Evolutionary conservation across 352 stramenopile species (phyloP).

Genomic region (Globisporangium recalcitrans): DNA sequence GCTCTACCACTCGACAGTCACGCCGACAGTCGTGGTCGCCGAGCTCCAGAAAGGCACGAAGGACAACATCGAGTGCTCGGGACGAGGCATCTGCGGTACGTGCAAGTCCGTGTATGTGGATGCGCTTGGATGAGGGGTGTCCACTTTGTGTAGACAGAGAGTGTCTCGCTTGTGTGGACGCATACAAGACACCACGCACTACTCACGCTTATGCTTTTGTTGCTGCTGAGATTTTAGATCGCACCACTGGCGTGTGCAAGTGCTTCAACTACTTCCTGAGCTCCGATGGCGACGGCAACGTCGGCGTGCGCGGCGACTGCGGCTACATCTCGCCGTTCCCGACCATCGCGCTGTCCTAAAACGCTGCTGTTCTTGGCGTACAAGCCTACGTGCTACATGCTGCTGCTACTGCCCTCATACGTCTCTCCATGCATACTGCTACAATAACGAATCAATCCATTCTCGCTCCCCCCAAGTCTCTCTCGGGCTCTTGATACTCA

Average conservation of each 20-base stretch:
- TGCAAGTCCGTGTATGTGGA: no score
- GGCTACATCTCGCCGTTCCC: slow-evolving; percentile 78
- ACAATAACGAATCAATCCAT: slow-evolving; percentile 1
- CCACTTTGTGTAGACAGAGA: neutral
- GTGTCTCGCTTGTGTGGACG: neutral
- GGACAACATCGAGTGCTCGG: slow-evolving; percentile 71
- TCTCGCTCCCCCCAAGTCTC: neutral
- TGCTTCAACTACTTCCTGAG: slow-evolving; percentile 76
- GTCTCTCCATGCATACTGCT: slow-evolving; percentile 15
- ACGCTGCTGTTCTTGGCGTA: neutral
- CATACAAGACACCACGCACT: neutral
- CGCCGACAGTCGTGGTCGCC: slow-evolving; percentile 24
- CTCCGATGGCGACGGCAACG: slow-evolving; percentile 65
- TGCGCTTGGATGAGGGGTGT: no score
- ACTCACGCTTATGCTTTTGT: neutral
- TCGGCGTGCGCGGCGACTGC: slow-evolving; percentile 88
- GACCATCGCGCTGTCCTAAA: slow-evolving; percentile 31
- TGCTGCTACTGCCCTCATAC: neutral
- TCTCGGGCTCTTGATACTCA: neutral
- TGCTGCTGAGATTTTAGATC: slow-evolving; percentile 30
- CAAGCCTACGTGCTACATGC: neutral
- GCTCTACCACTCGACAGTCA: slow-evolving; percentile 32
- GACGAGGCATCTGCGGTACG: slow-evolving; percentile 66
- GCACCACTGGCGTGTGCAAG: slow-evolving; percentile 48
- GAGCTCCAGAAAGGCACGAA: slow-evolving; percentile 62